Percentiles rank a stretch among this genome's conserved stretches.
phyloP scores from a whole-genome alignment of 2,329 filamentous ascomycete genomes.

The Aspergillus sp. region DNA sequence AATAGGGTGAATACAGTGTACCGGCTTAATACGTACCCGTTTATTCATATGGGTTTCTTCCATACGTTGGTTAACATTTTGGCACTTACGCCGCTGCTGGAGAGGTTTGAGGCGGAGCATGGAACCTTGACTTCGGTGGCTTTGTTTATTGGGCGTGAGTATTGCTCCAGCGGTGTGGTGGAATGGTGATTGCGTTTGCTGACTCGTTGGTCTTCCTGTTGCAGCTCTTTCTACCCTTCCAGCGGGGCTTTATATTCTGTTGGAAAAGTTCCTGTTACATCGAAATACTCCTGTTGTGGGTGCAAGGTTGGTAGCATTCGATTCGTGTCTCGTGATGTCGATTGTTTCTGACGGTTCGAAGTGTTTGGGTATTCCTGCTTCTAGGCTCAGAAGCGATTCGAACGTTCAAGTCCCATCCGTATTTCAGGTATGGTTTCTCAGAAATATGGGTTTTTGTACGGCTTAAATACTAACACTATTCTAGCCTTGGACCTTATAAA shows the following conservation, averaged over 20 bases:
- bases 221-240: conserved; percentile 74
- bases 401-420: conserved; percentile 72
- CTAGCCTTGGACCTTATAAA: conserved; percentile 51
- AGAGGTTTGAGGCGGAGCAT: conserved; percentile 86
- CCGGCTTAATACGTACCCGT: conserved; percentile 81
- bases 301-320: conserved; percentile 55
- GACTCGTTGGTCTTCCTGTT: conserved; percentile 1
- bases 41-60: conserved; percentile 74
- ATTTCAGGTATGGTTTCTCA: conserved; percentile 49
- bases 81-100: conserved; percentile 76
- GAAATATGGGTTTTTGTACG: too few relatives aligned
- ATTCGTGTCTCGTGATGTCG: not conserved
- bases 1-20: conserved; percentile 56
- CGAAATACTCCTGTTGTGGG: conserved; percentile 70
- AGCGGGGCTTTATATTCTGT: conserved; percentile 67
- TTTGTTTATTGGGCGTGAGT: conserved; percentile 84
- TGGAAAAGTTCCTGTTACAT: conserved; percentile 66
- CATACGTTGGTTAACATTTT: conserved; percentile 73
- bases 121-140: conserved; percentile 82
- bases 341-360: conserved; percentile 31
- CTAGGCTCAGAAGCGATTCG: conserved; percentile 78
- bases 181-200: conserved; percentile 7
- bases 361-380: conserved; percentile 87
- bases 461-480: conserved; percentile 13
- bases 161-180: not conserved